phyloP scores from a whole-genome alignment of 176 grass and related monocot species.

The Chloris gayana region DNA sequence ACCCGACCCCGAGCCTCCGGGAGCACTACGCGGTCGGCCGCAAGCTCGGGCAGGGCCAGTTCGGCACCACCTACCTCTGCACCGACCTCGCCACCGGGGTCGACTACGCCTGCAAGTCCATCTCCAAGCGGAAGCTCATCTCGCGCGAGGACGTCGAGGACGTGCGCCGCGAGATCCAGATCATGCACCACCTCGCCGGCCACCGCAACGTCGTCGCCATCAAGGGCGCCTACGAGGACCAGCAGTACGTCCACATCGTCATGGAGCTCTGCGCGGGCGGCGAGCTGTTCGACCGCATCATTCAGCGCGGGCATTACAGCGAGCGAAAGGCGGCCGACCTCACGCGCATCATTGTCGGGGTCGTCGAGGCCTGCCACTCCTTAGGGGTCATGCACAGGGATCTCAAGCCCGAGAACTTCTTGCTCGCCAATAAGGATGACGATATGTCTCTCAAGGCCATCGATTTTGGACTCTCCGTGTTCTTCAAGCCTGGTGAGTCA shows the following conservation, averaged over 20 bases:
- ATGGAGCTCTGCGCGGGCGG: slow-evolving; percentile 96
- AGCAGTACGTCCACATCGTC: slow-evolving; percentile 80
- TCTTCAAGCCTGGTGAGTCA: slow-evolving; percentile 92
- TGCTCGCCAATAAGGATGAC: slow-evolving; percentile 74
- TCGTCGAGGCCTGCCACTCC: slow-evolving; percentile 94
- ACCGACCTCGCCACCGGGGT: slow-evolving; percentile 70
- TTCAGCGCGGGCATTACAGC: slow-evolving; percentile 90
- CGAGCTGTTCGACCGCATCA: slow-evolving; percentile 95
- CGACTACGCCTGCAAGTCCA: slow-evolving; percentile 88
- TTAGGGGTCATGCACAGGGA: slow-evolving; percentile 96
- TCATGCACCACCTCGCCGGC: slow-evolving; percentile 95
- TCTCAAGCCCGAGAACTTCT: slow-evolving; percentile 97
- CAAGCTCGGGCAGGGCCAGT: slow-evolving; percentile 95
- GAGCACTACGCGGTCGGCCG: slow-evolving; percentile 82
- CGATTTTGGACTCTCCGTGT: slow-evolving; percentile 97
- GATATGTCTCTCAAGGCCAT: slow-evolving; percentile 90
- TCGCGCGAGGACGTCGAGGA: slow-evolving; percentile 92
- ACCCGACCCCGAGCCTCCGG: slow-evolving; percentile 67
- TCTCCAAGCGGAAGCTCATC: slow-evolving; percentile 93
- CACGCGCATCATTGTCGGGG: slow-evolving; percentile 82
- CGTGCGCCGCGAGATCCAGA: slow-evolving; percentile 99
- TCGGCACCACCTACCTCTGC: slow-evolving; percentile 94
- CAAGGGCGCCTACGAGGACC: slow-evolving; percentile 92
- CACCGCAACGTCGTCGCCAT: slow-evolving; percentile 90
- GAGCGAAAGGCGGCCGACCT: slow-evolving; percentile 95